These are phyloP conservation scores for Lepidopterella palustris DNA, from an alignment of 495 filamentous ascomycete species.

Conservation along the genomic window DNA sequence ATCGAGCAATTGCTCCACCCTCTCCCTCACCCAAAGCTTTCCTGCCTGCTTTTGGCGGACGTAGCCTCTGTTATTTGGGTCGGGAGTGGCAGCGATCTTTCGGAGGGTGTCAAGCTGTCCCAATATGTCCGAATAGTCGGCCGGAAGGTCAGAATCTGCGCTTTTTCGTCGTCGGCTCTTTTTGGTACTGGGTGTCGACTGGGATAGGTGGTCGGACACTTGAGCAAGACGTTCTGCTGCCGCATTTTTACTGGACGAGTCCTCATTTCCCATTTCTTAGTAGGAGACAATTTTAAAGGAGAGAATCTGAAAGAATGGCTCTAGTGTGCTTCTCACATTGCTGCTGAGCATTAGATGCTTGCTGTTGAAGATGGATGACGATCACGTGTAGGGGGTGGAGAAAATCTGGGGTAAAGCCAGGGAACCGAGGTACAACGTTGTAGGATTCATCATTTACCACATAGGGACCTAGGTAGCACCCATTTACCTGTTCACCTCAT, in stretches of 20 bases:
- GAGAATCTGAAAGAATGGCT: slow-evolving; percentile 7
- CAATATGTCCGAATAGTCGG: slow-evolving; percentile 57
- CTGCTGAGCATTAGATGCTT: background rate
- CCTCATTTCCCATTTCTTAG: slow-evolving; percentile 6
- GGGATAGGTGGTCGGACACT: slow-evolving; percentile 22
- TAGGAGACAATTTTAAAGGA: background rate
- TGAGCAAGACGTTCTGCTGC: slow-evolving; percentile 26
- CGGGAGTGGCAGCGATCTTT: slow-evolving; percentile 47
- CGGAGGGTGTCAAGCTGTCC: slow-evolving; percentile 45
- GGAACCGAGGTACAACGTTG: background rate
- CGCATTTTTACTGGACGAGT: background rate
- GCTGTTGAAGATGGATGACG: background rate
- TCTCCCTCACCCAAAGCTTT: slow-evolving; percentile 60
- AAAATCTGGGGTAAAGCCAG: slow-evolving; percentile 7
- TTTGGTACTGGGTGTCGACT: slow-evolving; percentile 2
- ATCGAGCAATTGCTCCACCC: slow-evolving; percentile 52
- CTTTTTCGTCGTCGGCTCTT: slow-evolving; percentile 18
- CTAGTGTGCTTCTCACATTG: slow-evolving; percentile 13
- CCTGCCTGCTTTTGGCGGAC: slow-evolving; percentile 55
- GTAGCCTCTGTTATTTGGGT: slow-evolving; percentile 49
- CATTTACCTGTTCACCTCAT: too few species aligned
- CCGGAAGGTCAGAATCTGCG: slow-evolving; percentile 38
- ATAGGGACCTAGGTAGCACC: too few species aligned
- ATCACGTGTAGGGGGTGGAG: too few species aligned
- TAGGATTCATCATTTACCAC: too few species aligned